These are phyloP conservation scores for Kwoniella sp. DNA, from an alignment of 768 basidiomycete species.

Conservation along the genomic window DNA sequence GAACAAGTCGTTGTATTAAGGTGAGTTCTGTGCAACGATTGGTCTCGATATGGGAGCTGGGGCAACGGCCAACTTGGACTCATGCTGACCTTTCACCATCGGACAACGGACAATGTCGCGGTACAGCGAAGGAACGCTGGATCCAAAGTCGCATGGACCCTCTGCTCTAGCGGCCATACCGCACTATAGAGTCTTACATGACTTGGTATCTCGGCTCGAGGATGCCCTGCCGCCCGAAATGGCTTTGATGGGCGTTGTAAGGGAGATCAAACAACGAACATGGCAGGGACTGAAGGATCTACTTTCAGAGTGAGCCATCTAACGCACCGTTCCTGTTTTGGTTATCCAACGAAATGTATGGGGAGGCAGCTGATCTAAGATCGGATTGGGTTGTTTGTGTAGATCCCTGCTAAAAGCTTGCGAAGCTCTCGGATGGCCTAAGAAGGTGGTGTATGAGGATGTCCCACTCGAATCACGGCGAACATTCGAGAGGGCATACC, in stretches of 20 bases:
- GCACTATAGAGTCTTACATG: constrained; percentile 66
- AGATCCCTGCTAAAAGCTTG: constrained; percentile 69
- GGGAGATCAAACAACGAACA: constrained; percentile 67
- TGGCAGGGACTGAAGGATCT: constrained; percentile 74
- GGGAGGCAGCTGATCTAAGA: no score
- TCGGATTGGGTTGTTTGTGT: not conserved
- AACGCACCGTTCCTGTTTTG: no score
- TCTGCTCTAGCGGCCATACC: constrained; percentile 57
- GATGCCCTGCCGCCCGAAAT: constrained; percentile 61
- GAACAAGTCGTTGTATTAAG: constrained; percentile 71
- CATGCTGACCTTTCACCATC: no score
- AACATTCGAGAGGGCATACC: constrained; percentile 74
- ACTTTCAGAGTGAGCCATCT: constrained; percentile 69
- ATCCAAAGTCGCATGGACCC: constrained; percentile 57
- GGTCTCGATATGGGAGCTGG: no score
- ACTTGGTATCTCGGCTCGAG: constrained; percentile 60
- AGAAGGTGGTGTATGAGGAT: constrained; percentile 66
- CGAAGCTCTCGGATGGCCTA: constrained; percentile 85
- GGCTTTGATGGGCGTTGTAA: constrained; percentile 66
- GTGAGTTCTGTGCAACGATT: constrained; percentile 57
- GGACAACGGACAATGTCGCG: no score
- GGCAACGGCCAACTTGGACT: no score
- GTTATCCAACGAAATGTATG: no score
- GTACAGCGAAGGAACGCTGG: constrained; percentile 60
- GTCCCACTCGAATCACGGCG: constrained; percentile 62